Evolutionary conservation across 495 filamentous ascomycete genomes (phyloP), one percentile per base, ranked within the genome.

Genomic region (Talaromyces stipitatus): DNA sequence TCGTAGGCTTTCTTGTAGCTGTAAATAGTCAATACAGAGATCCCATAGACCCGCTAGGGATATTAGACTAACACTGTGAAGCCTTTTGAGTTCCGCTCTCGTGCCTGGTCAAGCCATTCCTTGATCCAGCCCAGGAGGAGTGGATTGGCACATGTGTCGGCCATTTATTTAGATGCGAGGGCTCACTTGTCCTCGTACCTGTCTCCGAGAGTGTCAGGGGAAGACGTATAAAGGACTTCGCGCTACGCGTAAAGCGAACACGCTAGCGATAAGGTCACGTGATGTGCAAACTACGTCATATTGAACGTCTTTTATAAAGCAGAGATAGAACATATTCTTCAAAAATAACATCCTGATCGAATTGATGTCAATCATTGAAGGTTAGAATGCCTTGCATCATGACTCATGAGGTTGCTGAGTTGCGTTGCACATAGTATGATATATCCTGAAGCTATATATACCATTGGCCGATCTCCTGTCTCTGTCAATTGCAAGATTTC

Each of bases 1-100:
- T 89, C 82, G 62, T 91, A 91, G 1, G 90, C 90, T 56, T 86
- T 87, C 63, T 86, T 90, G 70, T 91, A 92, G 0, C 80, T 82
- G 29, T 9, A 10, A 53, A 30, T 6, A 33, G 18, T 50, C 66
- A 30, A 64, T 64, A 54, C n/a, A 55, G n/a, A 8, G n/a, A 48
- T 27, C 12, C 5, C 20, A 43, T 28, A 29, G 14, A 14, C 27
- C 12, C 9, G 14, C 4, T 16, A 18, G 9, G 24, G n/a, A 33
- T 23, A 51, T 11, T 51, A 36, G 57, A 69, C 77, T 27, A 23
- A 84, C 68, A 82, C 82, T 46, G 77, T 82, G 14, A 83, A 74
- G 41, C 86, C 85, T 64, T 89, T 92, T 29, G 81, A 78, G 63
- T 88, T 89, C 7, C 80, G 81, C 60, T 90, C 83, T 45, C 80